These are phyloP conservation scores for Leccinum barrowsii DNA, from an alignment of 768 basidiomycete genomes.

Conservation along the genomic window DNA sequence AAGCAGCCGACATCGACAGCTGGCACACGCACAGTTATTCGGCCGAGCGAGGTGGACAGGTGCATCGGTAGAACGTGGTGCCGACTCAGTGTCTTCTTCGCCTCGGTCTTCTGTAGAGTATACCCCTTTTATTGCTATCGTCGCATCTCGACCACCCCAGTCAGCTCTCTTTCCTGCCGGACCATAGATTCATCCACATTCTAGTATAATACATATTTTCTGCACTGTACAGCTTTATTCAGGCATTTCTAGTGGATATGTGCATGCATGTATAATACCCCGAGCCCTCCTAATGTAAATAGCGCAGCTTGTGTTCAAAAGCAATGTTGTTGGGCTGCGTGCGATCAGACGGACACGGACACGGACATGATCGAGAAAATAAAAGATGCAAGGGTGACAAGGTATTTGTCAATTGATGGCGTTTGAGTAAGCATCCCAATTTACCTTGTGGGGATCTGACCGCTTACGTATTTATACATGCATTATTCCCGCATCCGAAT, in stretches of 20 bases:
- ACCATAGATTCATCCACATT: conserved; percentile 30
- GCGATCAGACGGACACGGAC: conserved; percentile 5
- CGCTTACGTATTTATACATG: conserved; percentile 23
- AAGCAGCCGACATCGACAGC: conserved; percentile 46
- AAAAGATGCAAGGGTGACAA: conserved; percentile 8
- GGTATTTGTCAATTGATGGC: conserved; percentile 31
- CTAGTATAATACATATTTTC: conserved; percentile 33
- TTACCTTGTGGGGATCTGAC: conserved; percentile 32
- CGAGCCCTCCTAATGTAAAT: conserved; percentile 31
- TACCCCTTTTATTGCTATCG: conserved; percentile 37
- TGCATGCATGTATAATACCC: conserved; percentile 38
- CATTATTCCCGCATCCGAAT: conserved; percentile 6
- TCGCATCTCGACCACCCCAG: conserved; percentile 17
- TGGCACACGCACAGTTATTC: conserved; percentile 59
- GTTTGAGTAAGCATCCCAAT: conserved; percentile 28
- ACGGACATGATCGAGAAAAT: conserved; percentile 14
- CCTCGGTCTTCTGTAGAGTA: conserved; percentile 25
- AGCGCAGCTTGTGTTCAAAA: conserved; percentile 15
- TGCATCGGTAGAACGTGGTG: conserved; percentile 47
- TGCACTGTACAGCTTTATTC: conserved; percentile 34
- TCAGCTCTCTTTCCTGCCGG: conserved; percentile 9
- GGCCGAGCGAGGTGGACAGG: conserved; percentile 56
- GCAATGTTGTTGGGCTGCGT: neutral
- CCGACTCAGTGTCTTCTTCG: neutral
- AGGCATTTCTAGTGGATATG: conserved; percentile 36